phyloP scores from a whole-genome alignment of 371 early-diverging fungal species.

The Nematocida sp. region DNA sequence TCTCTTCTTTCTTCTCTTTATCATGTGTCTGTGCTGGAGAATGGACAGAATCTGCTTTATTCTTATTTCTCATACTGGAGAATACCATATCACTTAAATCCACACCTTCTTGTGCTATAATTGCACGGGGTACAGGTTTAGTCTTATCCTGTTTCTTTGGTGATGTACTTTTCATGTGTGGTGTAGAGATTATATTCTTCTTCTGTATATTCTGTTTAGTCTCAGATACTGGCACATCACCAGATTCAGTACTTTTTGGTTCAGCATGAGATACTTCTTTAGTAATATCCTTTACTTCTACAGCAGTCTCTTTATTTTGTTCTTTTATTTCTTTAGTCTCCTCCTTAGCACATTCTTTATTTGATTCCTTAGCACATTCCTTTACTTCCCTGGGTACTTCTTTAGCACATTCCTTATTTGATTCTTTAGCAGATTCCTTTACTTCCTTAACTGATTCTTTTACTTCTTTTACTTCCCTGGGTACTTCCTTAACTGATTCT shows the following conservation, averaged over 20 bases:
- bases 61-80: neutral
- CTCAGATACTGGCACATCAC: neutral
- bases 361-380: neutral
- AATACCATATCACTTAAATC: conserved; percentile 34
- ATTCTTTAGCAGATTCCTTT: neutral
- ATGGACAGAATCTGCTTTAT: neutral
- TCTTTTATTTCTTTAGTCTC: neutral
- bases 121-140: neutral
- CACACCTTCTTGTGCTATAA: neutral
- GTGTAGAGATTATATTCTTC: neutral
- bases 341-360: neutral
- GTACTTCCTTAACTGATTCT: neutral
- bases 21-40: neutral
- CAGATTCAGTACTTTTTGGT: neutral
- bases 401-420: neutral
- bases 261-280: neutral
- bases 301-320: neutral
- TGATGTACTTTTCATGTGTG: neutral
- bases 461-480: neutral
- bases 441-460: neutral
- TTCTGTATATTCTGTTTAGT: neutral
- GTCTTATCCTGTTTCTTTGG: conserved; percentile 17
- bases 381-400: neutral
- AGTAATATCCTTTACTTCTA: neutral
- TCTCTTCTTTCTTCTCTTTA: neutral